Conservation (phyloP, 306 rosid genomes). For the Erythrophleum fordii region DNA sequence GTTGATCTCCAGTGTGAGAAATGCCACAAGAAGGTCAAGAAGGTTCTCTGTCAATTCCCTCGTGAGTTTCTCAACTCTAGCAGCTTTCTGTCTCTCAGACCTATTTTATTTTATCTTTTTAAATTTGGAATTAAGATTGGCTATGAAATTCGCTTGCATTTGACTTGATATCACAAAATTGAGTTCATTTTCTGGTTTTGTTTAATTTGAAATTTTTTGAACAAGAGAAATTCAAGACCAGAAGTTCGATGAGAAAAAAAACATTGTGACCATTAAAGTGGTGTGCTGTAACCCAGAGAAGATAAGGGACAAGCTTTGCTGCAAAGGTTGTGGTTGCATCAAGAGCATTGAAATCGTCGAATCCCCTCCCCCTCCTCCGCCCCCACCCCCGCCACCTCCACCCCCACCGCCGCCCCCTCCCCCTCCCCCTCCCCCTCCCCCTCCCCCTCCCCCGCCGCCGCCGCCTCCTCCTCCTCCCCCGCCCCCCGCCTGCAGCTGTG, state of each 20-base stretch:
- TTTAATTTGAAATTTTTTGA: constrained; percentile 41
- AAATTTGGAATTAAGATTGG: background rate
- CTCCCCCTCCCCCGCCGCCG: too few relatives aligned
- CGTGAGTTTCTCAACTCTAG: constrained; percentile 54
- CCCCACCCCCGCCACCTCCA: too few relatives aligned
- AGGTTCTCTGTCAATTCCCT: constrained; percentile 74
- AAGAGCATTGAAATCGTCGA: constrained; percentile 74
- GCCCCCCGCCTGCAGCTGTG: too few relatives aligned
- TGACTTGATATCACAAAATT: constrained; percentile 11
- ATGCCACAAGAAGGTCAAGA: constrained; percentile 84
- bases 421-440: too few relatives aligned
- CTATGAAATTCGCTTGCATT: background rate
- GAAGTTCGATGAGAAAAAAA: constrained; percentile 65
- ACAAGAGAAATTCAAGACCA: constrained; percentile 90
- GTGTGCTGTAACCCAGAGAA: constrained; percentile 80
- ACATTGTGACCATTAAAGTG: constrained; percentile 66
- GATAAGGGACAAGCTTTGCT: constrained; percentile 60
- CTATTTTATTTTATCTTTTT: background rate
- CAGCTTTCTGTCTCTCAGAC: background rate
- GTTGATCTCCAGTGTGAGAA: constrained; percentile 73
- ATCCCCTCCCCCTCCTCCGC: too few relatives aligned
- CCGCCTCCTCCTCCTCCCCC: too few relatives aligned
- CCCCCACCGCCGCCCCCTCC: too few relatives aligned
- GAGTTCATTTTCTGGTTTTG: constrained; percentile 39
- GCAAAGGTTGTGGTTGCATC: constrained; percentile 59